phyloP scores from a whole-genome alignment of 192 early-diverging fungal genomes.

The Backusella australiensis region DNA sequence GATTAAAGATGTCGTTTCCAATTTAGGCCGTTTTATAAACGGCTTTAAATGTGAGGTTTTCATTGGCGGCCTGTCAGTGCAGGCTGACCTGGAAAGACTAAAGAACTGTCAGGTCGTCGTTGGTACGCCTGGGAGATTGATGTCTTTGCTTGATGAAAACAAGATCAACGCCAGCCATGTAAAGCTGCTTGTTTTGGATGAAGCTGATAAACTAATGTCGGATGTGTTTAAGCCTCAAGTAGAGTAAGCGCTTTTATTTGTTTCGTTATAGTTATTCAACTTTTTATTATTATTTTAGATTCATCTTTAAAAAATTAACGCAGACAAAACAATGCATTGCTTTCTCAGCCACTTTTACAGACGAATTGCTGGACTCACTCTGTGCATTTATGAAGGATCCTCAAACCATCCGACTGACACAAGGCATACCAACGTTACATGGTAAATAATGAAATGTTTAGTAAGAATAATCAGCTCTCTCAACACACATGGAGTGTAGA shows the following conservation, averaged over 20 bases:
- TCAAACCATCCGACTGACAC: slow-evolving; percentile 46
- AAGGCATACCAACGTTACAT: slow-evolving; percentile 48
- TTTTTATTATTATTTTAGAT: slow-evolving; percentile 20
- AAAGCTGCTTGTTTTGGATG: slow-evolving; percentile 54
- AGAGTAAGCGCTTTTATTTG: slow-evolving; percentile 17
- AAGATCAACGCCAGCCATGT: slow-evolving; percentile 38
- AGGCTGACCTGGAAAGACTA: slow-evolving; percentile 41
- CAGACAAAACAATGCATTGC: slow-evolving; percentile 50
- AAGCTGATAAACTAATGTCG: slow-evolving; percentile 63
- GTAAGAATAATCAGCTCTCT: background rate
- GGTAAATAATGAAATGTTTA: slow-evolving; percentile 23
- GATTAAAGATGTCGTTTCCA: slow-evolving; percentile 52
- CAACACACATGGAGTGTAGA: slow-evolving; percentile 26
- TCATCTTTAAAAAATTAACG: slow-evolving; percentile 39
- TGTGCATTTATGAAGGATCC: slow-evolving; percentile 44
- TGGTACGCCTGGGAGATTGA: slow-evolving; percentile 52
- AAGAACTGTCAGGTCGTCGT: slow-evolving; percentile 50
- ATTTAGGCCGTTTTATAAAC: slow-evolving; percentile 30
- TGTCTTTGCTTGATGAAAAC: slow-evolving; percentile 37
- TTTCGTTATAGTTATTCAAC: background rate
- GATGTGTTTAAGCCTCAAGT: slow-evolving; percentile 42
- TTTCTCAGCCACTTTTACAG: slow-evolving; percentile 61
- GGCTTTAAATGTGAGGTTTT: slow-evolving; percentile 41
- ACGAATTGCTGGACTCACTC: slow-evolving; percentile 38
- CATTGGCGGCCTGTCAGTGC: slow-evolving; percentile 55